A percentile compares a stretch with the other conserved stretches of the same genome.
Conservation (phyloP, 352 stramenopile species). For the Phytophthora sp. region DNA sequence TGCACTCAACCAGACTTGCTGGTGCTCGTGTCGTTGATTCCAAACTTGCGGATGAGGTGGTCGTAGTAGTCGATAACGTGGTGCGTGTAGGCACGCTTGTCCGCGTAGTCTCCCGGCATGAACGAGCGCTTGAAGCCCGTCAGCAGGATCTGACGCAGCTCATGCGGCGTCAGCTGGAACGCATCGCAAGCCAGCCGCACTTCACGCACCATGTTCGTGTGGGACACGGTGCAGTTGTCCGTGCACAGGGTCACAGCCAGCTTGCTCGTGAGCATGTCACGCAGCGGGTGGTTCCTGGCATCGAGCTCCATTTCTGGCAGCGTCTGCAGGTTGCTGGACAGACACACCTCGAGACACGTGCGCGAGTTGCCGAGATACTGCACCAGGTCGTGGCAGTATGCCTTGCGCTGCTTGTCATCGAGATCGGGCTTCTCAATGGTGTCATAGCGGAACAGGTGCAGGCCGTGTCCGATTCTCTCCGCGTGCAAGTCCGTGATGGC, state of each 20-base stretch:
- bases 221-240: constrained; percentile 88
- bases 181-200: constrained; percentile 83
- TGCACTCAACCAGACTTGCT: constrained; percentile 31
- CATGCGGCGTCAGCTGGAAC: constrained; percentile 71
- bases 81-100: constrained; percentile 85
- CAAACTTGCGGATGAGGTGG: constrained; percentile 71
- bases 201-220: constrained; percentile 86
- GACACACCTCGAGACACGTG: constrained; percentile 87
- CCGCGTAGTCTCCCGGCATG: constrained; percentile 77
- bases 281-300: constrained; percentile 72
- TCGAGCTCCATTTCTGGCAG: constrained; percentile 78
- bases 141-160: constrained; percentile 79
- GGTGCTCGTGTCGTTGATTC: constrained; percentile 51
- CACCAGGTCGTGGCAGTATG: constrained; percentile 84
- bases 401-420: constrained; percentile 44
- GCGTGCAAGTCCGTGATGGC: constrained; percentile 88
- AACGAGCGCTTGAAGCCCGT: constrained; percentile 90
- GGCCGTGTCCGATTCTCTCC: constrained; percentile 86
- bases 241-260: constrained; percentile 86
- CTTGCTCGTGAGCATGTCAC: constrained; percentile 85
- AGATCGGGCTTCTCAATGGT: constrained; percentile 65
- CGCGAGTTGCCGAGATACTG: constrained; percentile 84
- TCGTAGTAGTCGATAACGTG: constrained; percentile 90
- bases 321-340: constrained; percentile 90
- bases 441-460: constrained; percentile 85